phyloP scores from a whole-genome alignment of 306 rosid genomes.

The Quercus dentata region DNA sequence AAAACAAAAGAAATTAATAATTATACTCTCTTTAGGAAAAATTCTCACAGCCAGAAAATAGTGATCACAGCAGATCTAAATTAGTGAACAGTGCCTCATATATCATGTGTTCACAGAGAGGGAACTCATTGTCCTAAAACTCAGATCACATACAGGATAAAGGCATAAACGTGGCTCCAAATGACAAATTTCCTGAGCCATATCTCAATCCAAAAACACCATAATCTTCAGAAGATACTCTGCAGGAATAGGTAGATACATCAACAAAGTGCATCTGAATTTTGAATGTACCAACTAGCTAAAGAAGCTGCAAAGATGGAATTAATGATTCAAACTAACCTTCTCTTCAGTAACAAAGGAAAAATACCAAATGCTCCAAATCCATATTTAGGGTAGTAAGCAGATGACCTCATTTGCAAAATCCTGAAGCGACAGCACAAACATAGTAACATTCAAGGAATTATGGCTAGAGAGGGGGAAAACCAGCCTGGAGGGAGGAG shows the following conservation, averaged over 20 bases:
- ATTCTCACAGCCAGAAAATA: not conserved
- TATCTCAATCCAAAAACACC: conserved; percentile 89
- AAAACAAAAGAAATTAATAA: not conserved
- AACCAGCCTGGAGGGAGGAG: not conserved
- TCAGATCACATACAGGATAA: conserved; percentile 53
- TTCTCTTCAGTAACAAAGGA: conserved; percentile 68
- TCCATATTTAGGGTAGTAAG: conserved; percentile 80
- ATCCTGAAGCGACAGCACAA: conserved; percentile 50
- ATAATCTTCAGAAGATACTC: conserved; percentile 66
- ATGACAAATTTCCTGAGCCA: conserved; percentile 72
- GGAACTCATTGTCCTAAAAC: conserved; percentile 12
- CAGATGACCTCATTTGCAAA: conserved; percentile 73
- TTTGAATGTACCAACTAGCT: conserved; percentile 22
- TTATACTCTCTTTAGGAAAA: no score
- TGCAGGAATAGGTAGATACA: conserved; percentile 33
- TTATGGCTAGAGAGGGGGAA: conserved; percentile 17
- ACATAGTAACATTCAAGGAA: not conserved
- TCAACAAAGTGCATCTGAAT: conserved; percentile 27
- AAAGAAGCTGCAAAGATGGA: conserved; percentile 12
- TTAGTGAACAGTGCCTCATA: not conserved
- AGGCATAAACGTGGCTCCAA: conserved; percentile 71
- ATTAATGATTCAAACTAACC: conserved; percentile 46
- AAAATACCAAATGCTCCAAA: conserved; percentile 87
- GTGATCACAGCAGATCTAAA: not conserved
- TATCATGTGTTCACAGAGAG: not conserved